A percentile compares a stretch with the other conserved stretches of the same genome.
Conservation (phyloP, 345 rosid species). For the Triadica sebifera region DNA sequence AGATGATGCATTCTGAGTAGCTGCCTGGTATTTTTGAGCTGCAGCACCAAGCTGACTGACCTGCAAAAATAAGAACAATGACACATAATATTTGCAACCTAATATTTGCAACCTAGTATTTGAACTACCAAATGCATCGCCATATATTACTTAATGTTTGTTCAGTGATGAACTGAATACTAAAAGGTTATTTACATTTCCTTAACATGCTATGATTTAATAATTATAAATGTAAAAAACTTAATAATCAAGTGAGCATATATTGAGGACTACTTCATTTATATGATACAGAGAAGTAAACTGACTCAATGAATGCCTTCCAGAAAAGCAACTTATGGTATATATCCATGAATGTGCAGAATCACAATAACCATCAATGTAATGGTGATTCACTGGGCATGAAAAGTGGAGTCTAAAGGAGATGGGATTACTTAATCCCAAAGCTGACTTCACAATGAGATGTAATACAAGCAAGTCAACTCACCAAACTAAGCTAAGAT, state of each 20-base stretch:
- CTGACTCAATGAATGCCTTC: not conserved
- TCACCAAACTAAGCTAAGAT: constrained; percentile 1
- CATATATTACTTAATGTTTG: not conserved
- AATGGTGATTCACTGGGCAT: not conserved
- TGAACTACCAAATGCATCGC: not conserved
- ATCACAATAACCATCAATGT: not conserved
- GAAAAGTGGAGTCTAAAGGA: no score
- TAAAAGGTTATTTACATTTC: not conserved
- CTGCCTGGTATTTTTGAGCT: constrained; percentile 88
- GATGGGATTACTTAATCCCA: not conserved
- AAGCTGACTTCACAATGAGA: not conserved
- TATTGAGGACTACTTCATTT: not conserved
- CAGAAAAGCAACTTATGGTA: not conserved
- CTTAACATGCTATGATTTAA: not conserved
- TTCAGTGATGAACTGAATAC: constrained; percentile 3
- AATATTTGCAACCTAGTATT: not conserved
- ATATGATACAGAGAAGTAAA: not conserved
- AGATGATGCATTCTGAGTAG: constrained; percentile 76
- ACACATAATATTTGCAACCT: not conserved
- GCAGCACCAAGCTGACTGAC: constrained; percentile 88
- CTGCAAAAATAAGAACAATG: constrained; percentile 36
- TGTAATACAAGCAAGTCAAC: not conserved
- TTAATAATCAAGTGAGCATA: not conserved
- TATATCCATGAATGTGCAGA: not conserved
- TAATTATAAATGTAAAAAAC: no score